Evolutionary conservation across 202 grass and related monocot genomes (phyloP).

Genomic region (Setaria viridis): DNA sequence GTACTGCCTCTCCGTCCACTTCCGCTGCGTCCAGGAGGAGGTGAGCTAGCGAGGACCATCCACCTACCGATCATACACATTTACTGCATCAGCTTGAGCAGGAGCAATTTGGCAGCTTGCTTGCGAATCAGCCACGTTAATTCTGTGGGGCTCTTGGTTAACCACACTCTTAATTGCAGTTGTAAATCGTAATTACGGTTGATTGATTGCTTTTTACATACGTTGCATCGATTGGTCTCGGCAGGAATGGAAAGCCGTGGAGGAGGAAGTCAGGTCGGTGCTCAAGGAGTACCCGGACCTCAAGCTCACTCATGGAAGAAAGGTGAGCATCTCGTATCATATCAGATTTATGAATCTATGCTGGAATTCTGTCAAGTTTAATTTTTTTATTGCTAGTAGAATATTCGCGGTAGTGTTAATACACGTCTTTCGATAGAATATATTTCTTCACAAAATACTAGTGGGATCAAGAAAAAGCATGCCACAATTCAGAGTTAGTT

Average conservation of each 20-base stretch:
- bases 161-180: too few relatives aligned
- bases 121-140: too few relatives aligned
- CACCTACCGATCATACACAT: too few relatives aligned
- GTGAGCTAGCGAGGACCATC: neutral
- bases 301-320: slow-evolving; percentile 54
- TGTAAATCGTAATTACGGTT: too few relatives aligned
- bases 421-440: neutral
- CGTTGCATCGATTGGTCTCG: too few relatives aligned
- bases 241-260: slow-evolving; percentile 55
- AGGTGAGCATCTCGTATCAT: slow-evolving; percentile 28
- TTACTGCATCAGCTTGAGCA: too few relatives aligned
- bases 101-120: too few relatives aligned
- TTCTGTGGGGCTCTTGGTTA: too few relatives aligned
- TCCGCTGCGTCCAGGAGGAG: slow-evolving; percentile 60
- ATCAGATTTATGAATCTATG: neutral
- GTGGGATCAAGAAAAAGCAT: too few relatives aligned
- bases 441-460: neutral
- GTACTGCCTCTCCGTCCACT: slow-evolving; percentile 71
- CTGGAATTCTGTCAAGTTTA: neutral
- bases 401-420: neutral
- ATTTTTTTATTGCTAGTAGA: neutral
- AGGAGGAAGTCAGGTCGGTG: slow-evolving; percentile 50
- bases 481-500: neutral
- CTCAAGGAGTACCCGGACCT: slow-evolving; percentile 61
- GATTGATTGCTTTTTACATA: too few relatives aligned